phyloP scores from a whole-genome alignment of 2,329 filamentous ascomycete genomes.

The Penicillium freii region DNA sequence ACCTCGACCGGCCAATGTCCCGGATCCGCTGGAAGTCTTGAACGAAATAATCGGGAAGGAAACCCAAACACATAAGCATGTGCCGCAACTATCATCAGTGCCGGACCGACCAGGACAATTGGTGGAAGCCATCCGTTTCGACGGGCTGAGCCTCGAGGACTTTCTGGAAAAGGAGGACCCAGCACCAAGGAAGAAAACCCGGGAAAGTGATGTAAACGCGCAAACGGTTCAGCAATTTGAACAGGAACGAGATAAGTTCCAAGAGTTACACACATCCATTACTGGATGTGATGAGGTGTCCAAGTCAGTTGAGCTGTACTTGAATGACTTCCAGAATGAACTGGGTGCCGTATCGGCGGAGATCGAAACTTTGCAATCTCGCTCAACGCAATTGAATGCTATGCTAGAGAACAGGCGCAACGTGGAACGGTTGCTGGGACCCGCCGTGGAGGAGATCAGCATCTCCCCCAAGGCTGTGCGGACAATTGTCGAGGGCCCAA shows the following conservation, averaged over 20 bases:
- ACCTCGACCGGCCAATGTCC: conserved; percentile 54
- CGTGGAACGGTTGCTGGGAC: conserved; percentile 82
- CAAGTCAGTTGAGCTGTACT: conserved; percentile 86
- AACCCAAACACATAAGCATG: conserved; percentile 15
- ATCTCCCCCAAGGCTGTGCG: conserved; percentile 79
- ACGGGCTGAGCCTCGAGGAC: conserved; percentile 70
- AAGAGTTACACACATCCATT: conserved; percentile 88
- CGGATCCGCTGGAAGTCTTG: conserved; percentile 71
- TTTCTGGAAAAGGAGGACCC: conserved; percentile 51
- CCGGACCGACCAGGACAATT: conserved; percentile 47
- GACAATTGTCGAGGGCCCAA: conserved; percentile 81
- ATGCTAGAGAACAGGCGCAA: conserved; percentile 84
- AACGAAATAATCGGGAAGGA: conserved; percentile 55
- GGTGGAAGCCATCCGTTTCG: conserved; percentile 72
- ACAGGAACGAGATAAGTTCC: conserved; percentile 76
- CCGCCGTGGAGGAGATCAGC: conserved; percentile 87
- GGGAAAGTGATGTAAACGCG: conserved; percentile 42
- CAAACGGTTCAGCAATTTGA: conserved; percentile 75
- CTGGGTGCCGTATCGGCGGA: conserved; percentile 88
- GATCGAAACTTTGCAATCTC: conserved; percentile 86
- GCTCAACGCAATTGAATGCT: conserved; percentile 78
- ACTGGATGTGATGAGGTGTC: conserved; percentile 86
- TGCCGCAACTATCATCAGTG: conserved; percentile 4
- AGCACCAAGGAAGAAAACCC: conserved; percentile 24
- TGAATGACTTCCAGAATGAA: conserved; percentile 90